Base-by-base conservation (phyloP, 192 early-diverging fungal species). In the Umbelopsis sp. region DNA sequence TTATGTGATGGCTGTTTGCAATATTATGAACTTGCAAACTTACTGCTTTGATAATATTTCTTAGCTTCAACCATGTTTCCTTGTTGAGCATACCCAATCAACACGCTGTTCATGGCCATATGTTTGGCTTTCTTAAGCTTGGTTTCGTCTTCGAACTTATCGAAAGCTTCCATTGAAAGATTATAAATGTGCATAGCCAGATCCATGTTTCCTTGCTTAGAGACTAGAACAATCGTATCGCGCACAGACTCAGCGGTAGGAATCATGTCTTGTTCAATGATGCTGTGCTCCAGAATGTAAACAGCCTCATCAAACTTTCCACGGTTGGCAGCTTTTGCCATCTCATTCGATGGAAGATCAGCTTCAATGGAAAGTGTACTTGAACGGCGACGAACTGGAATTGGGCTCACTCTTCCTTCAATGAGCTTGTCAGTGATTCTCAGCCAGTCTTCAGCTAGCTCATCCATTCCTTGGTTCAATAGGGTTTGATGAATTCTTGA, bases 1-100 rank as follows among this genome's bases (percentile, higher is more conserved):
- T 61, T 12, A 3, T 35, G 18, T 25, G 15, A 16, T 20, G 46
- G 46, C 15, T 58, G 13, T 35, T 18, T 18, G 27, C 16, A 69
- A 53, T 41, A 18, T 6, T 44, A 9, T 33, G 30, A 0, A 13
- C 35, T 3, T 66, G 67, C 46, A 21, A 66, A 47, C 49, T 72
- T 72, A 44, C 55, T 61, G 55, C 55, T n/a, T 61, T 86, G 74
- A 61, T 88, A 85, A 21, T 86, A 84, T 64, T 76, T 79, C 64
- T 86, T 86, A 68, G 84, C 84, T 1, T 71, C 51, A 1, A 65
- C 51, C 81, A 86, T 83, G 37, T 86, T 78, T 11, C 82, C 82
- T 44, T 78, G 64, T 13, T 83, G 82, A 23, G 84, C 84, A 51
- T 82, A 82, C 3, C 74, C 82, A 46, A 82, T 81, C 4, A 86